These are phyloP conservation scores for Albophoma yamanashiensis DNA, from an alignment of 2,329 filamentous ascomycete species.

Conservation along the genomic window DNA sequence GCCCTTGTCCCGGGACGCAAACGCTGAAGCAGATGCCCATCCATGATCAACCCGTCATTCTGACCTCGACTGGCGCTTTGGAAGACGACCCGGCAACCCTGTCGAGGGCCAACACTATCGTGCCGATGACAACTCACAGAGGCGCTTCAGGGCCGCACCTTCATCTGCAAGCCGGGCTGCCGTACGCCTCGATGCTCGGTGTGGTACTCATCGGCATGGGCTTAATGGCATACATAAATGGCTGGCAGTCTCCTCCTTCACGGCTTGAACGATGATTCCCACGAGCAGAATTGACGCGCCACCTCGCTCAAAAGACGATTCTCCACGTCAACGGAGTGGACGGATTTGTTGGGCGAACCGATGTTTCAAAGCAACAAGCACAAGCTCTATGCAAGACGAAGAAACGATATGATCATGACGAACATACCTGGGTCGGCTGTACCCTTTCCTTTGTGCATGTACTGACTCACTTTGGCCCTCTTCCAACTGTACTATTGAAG, in stretches of 20 bases:
- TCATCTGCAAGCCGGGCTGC: slow-evolving; percentile 43
- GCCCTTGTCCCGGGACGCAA: slow-evolving; percentile 4
- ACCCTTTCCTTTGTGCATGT: slow-evolving; percentile 2
- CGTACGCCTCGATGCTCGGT: slow-evolving; percentile 73
- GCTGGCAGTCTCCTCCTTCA: slow-evolving; percentile 49
- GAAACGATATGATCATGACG: slow-evolving; percentile 8
- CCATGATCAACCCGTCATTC: slow-evolving; percentile 6
- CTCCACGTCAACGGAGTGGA: neutral
- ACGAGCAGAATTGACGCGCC: neutral
- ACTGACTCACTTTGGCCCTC: neutral
- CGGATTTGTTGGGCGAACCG: neutral
- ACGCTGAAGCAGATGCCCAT: neutral
- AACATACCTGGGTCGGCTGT: slow-evolving; percentile 4
- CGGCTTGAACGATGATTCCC: slow-evolving; percentile 19
- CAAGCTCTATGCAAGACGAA: slow-evolving; percentile 1
- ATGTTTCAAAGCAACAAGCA: neutral
- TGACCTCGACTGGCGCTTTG: slow-evolving; percentile 18
- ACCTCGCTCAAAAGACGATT: neutral
- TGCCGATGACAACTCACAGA: slow-evolving; percentile 27
- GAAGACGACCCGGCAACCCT: slow-evolving; percentile 31
- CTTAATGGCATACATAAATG: slow-evolving; percentile 78
- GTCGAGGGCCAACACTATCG: slow-evolving; percentile 40
- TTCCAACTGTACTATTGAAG: neutral
- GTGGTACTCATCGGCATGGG: slow-evolving; percentile 75
- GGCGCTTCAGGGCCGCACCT: slow-evolving; percentile 31